phyloP scores from a whole-genome alignment of 495 filamentous ascomycete genomes.

The Annulohypoxylon bovei region DNA sequence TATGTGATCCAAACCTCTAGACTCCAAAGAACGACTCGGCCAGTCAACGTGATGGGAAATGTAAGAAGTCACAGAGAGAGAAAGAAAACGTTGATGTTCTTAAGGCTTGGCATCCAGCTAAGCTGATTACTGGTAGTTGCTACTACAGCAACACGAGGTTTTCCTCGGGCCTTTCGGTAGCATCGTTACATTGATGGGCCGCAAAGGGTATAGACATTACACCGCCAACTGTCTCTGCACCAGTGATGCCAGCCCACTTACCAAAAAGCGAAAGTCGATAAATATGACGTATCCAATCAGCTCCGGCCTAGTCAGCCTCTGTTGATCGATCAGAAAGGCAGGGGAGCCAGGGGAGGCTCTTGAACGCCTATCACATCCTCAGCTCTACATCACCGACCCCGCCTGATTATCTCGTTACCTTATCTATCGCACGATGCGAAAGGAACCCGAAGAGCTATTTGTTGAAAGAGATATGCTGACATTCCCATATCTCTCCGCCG shows the following conservation, averaged over 20 bases:
- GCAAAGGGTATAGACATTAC: conserved; percentile 25
- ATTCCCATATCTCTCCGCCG: conserved; percentile 19
- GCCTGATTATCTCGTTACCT: conserved; percentile 40
- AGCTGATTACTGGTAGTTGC: conserved; percentile 27
- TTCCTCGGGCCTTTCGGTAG: conserved; percentile 44
- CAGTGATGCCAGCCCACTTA: conserved; percentile 33
- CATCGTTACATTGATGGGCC: conserved; percentile 30
- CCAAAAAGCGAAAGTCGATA: conserved; percentile 42
- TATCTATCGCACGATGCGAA: conserved; percentile 38
- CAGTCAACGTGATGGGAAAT: not conserved
- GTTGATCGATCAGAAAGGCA: conserved; percentile 27
- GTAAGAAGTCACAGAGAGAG: not conserved
- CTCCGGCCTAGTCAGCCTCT: conserved; percentile 26
- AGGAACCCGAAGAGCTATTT: conserved; percentile 30
- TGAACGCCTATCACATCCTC: conserved; percentile 35
- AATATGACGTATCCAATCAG: conserved; percentile 45
- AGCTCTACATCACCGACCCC: conserved; percentile 32
- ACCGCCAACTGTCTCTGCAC: conserved; percentile 33
- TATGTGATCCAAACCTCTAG: not conserved
- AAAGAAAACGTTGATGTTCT: conserved; percentile 5
- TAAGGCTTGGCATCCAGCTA: conserved; percentile 30
- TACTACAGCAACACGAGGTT: conserved; percentile 47
- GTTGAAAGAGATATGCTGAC: conserved; percentile 25
- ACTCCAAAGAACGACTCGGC: not conserved
- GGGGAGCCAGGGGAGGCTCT: conserved; percentile 34